Percentiles rank a stretch among this genome's conserved stretches.
Evolutionary conservation across 2,329 filamentous ascomycete genomes (phyloP).

Genomic region (Fusarium xyrophilum): DNA sequence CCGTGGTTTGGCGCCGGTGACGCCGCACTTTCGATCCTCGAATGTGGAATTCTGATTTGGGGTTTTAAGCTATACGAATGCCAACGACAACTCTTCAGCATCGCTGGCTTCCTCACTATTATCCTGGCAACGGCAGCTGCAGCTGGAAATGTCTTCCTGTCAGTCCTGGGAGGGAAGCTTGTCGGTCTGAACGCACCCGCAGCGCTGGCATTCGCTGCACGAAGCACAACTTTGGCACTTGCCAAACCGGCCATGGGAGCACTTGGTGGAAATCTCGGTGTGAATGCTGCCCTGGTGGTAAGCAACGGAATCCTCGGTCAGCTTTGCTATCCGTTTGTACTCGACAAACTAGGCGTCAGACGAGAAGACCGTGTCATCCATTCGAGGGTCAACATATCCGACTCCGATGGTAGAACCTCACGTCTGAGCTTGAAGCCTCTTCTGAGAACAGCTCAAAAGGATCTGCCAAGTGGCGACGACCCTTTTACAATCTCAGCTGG

Average conservation of each 20-base stretch:
- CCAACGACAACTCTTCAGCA: conserved; percentile 54
- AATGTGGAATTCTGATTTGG: conserved; percentile 60
- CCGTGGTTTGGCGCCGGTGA: conserved; percentile 57
- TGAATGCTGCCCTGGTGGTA: conserved; percentile 60
- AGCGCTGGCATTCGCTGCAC: conserved; percentile 56
- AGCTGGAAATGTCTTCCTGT: conserved; percentile 52
- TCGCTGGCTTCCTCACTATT: conserved; percentile 50
- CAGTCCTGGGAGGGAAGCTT: conserved; percentile 47
- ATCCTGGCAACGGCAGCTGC: conserved; percentile 49
- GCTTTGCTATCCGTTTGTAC: conserved; percentile 48
- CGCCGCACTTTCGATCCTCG: conserved; percentile 56
- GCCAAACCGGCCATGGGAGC: conserved; percentile 55
- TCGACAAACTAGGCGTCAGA: conserved; percentile 43
- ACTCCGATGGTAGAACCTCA: conserved; percentile 1
- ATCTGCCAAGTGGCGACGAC: conserved; percentile 40
- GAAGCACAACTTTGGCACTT: conserved; percentile 59
- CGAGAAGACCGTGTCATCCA: background rate
- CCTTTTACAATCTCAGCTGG: conserved; percentile 56
- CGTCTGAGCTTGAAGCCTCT: background rate
- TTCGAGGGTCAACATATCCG: background rate
- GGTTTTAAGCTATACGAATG: conserved; percentile 62
- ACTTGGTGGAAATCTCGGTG: conserved; percentile 54
- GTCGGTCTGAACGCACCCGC: conserved; percentile 48
- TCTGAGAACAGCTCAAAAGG: conserved; percentile 14
- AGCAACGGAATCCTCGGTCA: conserved; percentile 58